phyloP scores from a whole-genome alignment of 1,284 basidiomycete genomes.

The Papiliotrema nemorosa region DNA sequence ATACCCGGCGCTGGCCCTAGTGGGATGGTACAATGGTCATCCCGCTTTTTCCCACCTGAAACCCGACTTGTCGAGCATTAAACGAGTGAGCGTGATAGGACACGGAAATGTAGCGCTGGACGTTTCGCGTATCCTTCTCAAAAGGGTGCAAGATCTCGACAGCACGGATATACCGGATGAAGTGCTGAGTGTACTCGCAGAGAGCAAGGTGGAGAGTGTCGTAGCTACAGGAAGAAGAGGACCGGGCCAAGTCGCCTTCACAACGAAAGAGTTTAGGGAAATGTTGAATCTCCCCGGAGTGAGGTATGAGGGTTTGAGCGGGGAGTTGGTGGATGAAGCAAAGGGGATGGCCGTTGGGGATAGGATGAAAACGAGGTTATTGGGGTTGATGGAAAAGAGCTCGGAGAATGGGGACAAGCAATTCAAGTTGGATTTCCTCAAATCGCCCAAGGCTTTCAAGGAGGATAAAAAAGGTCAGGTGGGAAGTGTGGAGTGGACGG shows the following conservation, averaged over 20 bases:
- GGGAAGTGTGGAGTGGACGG: slow-evolving; percentile 34
- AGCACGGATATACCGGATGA: slow-evolving; percentile 75
- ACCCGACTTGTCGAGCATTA: slow-evolving; percentile 56
- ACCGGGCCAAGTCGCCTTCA: slow-evolving; percentile 85
- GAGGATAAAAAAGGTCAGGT: slow-evolving; percentile 50
- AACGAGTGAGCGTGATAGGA: slow-evolving; percentile 81
- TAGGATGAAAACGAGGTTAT: slow-evolving; percentile 52
- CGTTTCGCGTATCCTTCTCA: slow-evolving; percentile 82
- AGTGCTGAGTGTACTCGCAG: slow-evolving; percentile 67
- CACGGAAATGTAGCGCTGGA: slow-evolving; percentile 97
- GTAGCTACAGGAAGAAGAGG: slow-evolving; percentile 82
- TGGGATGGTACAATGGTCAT: slow-evolving; percentile 97
- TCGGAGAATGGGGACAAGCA: slow-evolving; percentile 51
- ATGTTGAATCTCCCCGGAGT: slow-evolving; percentile 73
- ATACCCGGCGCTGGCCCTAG: slow-evolving; percentile 75
- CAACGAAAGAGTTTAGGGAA: slow-evolving; percentile 91
- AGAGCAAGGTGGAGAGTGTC: slow-evolving; percentile 68
- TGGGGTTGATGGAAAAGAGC: slow-evolving; percentile 50
- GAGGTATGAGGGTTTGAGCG: slow-evolving; percentile 43
- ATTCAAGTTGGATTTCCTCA: slow-evolving; percentile 80
- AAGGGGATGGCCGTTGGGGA: slow-evolving; percentile 43
- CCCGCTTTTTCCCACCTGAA: slow-evolving; percentile 57
- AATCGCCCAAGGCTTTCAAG: slow-evolving; percentile 61
- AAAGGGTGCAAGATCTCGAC: slow-evolving; percentile 59
- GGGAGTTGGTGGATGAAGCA: slow-evolving; percentile 41